These are phyloP conservation scores for Amphicarpaea edgeworthii DNA, from an alignment of 306 rosid species.

Conservation along the genomic window DNA sequence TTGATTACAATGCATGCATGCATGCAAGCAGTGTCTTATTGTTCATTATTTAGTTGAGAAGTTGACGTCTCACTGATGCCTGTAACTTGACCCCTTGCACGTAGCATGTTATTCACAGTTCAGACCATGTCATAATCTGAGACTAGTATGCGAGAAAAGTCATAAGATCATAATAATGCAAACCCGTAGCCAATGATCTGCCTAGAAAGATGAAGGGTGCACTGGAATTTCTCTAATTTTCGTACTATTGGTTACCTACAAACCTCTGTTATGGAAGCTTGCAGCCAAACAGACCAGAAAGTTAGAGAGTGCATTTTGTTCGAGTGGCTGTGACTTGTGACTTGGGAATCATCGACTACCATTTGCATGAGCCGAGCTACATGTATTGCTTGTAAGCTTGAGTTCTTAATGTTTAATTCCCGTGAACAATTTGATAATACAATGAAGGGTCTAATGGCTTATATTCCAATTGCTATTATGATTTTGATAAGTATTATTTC, in stretches of 20 bases:
- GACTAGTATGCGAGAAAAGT: background rate
- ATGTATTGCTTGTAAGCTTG: background rate
- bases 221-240: background rate
- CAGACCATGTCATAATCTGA: background rate
- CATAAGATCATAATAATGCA: background rate
- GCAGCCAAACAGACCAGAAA: background rate
- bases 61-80: slow-evolving; percentile 39
- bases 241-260: background rate
- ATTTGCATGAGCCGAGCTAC: background rate
- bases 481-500: background rate
- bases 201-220: background rate
- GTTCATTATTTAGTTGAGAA: background rate
- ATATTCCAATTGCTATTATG: background rate
- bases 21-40: background rate
- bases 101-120: background rate
- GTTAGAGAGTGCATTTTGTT: background rate
- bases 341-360: background rate
- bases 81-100: slow-evolving; percentile 64
- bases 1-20: background rate
- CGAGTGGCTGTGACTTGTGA: background rate
- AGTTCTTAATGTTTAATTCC: background rate
- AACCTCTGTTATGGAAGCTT: background rate
- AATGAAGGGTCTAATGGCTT: background rate
- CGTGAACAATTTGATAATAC: background rate
- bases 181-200: background rate